These are phyloP conservation scores for Rhizopogon roseolus DNA, from an alignment of 768 basidiomycete genomes.

Conservation along the genomic window DNA sequence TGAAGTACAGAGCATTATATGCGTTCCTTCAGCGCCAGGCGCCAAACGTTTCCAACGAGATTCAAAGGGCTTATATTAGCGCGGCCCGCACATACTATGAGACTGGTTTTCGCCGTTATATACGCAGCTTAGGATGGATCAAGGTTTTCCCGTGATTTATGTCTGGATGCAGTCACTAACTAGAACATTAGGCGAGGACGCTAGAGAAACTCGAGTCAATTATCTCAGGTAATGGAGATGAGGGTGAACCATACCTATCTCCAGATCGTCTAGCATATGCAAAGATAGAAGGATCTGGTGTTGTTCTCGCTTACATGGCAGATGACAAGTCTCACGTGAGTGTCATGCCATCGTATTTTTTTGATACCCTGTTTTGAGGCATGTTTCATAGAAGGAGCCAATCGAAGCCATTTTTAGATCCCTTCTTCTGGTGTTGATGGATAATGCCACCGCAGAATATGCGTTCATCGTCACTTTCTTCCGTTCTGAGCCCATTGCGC, in stretches of 20 bases:
- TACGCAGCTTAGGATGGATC: constrained; percentile 73
- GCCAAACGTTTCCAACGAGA: constrained; percentile 74
- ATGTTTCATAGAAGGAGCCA: constrained; percentile 60
- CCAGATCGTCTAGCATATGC: constrained; percentile 59
- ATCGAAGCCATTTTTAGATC: constrained; percentile 85
- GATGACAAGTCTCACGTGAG: constrained; percentile 85
- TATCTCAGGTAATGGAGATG: constrained; percentile 38
- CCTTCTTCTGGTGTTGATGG: constrained; percentile 83
- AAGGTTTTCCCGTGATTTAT: constrained; percentile 42
- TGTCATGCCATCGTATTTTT: constrained; percentile 5
- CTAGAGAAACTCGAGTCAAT: constrained; percentile 69
- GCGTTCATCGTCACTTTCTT: constrained; percentile 86
- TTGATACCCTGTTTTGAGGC: constrained; percentile 7
- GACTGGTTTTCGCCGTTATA: constrained; percentile 89
- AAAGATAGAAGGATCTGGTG: constrained; percentile 74
- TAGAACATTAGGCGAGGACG: constrained; percentile 48
- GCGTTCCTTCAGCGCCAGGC: constrained; percentile 84
- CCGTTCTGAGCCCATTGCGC: constrained; percentile 31
- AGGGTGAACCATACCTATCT: constrained; percentile 36
- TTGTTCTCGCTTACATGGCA: constrained; percentile 82
- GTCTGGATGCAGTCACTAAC: neutral
- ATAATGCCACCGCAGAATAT: constrained; percentile 93
- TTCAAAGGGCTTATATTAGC: constrained; percentile 82
- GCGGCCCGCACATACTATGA: constrained; percentile 91
- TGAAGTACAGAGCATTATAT: constrained; percentile 80